A percentile compares a stretch with the other conserved stretches of the same genome.
Conservation (phyloP, 2,329 filamentous ascomycete species). For the Neofusicoccum kwambonambiense region DNA sequence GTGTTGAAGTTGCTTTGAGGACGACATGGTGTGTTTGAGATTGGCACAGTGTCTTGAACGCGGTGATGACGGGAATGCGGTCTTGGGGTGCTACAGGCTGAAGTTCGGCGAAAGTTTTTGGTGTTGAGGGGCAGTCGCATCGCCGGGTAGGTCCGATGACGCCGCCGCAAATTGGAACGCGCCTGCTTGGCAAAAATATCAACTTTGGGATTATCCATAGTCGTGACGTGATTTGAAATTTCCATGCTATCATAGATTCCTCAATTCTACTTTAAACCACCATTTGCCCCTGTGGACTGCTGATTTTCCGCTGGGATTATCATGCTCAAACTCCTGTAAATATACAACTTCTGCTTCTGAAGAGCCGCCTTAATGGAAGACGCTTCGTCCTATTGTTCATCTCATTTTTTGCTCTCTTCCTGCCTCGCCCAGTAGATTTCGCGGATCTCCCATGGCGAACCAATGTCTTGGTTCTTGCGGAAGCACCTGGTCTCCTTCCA, state of each 20-base stretch:
- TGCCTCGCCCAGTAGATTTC: slow-evolving; percentile 18
- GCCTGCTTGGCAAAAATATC: too few species aligned
- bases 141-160: slow-evolving; percentile 5
- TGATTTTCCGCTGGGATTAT: too few species aligned
- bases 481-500: slow-evolving; percentile 21
- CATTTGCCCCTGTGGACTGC: too few species aligned
- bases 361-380: too few species aligned
- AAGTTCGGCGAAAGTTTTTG: slow-evolving; percentile 9
- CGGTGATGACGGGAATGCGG: background rate
- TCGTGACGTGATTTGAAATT: too few species aligned
- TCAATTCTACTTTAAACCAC: too few species aligned
- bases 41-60: background rate
- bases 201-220: too few species aligned
- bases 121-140: background rate
- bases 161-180: background rate
- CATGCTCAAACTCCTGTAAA: background rate
- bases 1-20: slow-evolving; percentile 46
- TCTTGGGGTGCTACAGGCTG: background rate
- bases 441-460: slow-evolving; percentile 19
- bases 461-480: slow-evolving; percentile 22
- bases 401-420: background rate
- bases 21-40: too few species aligned
- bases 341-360: too few species aligned
- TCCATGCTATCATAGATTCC: too few species aligned
- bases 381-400: too few species aligned